Percentiles rank a stretch among this genome's conserved stretches.
Conservation (phyloP, 2,329 filamentous ascomycete species). For the Sclerotinia subarctica region DNA sequence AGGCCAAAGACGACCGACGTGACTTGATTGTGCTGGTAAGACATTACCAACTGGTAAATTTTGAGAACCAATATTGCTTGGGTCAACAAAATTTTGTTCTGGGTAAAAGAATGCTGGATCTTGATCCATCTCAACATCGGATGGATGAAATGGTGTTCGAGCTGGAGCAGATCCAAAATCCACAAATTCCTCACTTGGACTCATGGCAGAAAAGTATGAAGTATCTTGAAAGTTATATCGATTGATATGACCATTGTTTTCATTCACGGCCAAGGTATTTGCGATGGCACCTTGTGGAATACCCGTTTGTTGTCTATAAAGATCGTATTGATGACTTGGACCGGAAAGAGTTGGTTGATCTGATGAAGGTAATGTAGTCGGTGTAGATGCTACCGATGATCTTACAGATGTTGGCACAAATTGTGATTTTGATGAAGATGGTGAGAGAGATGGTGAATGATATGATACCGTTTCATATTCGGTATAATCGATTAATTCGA, state of each 20-base stretch:
- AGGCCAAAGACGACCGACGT: conserved; percentile 76
- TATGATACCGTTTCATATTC: conserved; percentile 61
- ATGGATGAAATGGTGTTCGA: conserved; percentile 58
- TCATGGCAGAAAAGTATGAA: conserved; percentile 48
- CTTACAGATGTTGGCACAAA: conserved; percentile 44
- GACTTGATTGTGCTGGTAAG: conserved; percentile 49
- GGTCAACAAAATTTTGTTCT: conserved; percentile 63
- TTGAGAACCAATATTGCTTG: conserved; percentile 65
- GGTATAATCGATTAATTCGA: conserved; percentile 60
- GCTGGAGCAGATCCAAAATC: conserved; percentile 67
- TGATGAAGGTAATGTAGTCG: conserved; percentile 50
- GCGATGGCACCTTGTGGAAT: conserved; percentile 81
- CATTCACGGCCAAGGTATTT: conserved; percentile 75
- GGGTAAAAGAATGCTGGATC: conserved; percentile 65
- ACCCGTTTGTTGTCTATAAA: conserved; percentile 93
- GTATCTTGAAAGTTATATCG: conserved; percentile 45
- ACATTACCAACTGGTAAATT: conserved; percentile 45
- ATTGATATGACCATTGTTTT: conserved; percentile 51
- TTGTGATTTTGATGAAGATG: conserved; percentile 51
- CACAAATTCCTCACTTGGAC: conserved; percentile 62
- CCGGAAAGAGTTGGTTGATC: conserved; percentile 62
- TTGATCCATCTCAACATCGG: conserved; percentile 66
- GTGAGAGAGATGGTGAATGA: conserved; percentile 59
- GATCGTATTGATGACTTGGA: conserved; percentile 91
- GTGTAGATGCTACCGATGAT: conserved; percentile 49